These are phyloP conservation scores for Blastobotrys apis DNA, from an alignment of 1,139 yeast genomes.

Conservation along the genomic window DNA sequence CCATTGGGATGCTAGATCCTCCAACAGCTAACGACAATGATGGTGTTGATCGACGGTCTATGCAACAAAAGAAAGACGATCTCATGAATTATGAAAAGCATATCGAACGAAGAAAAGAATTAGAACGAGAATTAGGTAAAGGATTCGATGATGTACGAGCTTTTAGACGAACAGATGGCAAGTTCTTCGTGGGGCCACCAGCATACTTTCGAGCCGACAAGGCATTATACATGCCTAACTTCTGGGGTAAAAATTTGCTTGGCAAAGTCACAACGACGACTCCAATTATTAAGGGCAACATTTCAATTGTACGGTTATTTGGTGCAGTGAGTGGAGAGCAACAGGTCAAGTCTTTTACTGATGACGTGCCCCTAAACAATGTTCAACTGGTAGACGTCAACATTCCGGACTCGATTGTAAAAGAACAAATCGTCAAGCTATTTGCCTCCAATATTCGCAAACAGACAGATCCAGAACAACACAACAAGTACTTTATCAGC, in stretches of 20 bases:
- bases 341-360: constrained; percentile 41
- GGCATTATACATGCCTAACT: constrained; percentile 81
- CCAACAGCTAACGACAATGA: constrained; percentile 40
- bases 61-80: constrained; percentile 40
- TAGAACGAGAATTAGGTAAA: constrained; percentile 71
- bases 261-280: constrained; percentile 43
- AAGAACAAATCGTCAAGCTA: constrained; percentile 57
- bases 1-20: constrained; percentile 42
- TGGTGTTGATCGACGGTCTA: constrained; percentile 36
- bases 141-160: constrained; percentile 84
- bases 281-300: constrained; percentile 46
- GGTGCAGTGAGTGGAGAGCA: constrained; percentile 71
- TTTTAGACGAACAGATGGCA: constrained; percentile 76
- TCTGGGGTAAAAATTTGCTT: constrained; percentile 55
- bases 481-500: constrained; percentile 58
- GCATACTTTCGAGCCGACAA: constrained; percentile 72
- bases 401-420: constrained; percentile 66
- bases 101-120: constrained; percentile 29
- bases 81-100: constrained; percentile 45
- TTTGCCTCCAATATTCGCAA: constrained; percentile 42
- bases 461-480: constrained; percentile 44
- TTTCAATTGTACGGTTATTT: constrained; percentile 61
- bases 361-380: constrained; percentile 40
- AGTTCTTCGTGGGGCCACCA: constrained; percentile 74
- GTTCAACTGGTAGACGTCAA: constrained; percentile 72